phyloP scores from a whole-genome alignment of 805 yeast genomes.

The Millerozyma acaciae region DNA sequence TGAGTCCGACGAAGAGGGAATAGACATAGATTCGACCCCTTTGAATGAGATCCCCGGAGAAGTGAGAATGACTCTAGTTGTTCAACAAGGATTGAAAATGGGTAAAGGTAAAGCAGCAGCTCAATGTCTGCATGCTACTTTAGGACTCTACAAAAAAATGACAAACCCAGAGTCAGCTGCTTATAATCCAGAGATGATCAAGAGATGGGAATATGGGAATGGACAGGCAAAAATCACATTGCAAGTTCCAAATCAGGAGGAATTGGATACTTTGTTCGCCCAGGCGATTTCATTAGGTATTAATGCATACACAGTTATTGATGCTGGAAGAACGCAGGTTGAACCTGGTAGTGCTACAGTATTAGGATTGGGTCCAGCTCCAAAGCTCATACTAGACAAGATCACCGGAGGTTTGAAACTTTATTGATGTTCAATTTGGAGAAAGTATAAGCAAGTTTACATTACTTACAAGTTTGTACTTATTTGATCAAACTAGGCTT shows the following conservation, averaged over 20 bases:
- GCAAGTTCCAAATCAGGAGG: conserved; percentile 65
- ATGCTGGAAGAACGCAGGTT: conserved; percentile 95
- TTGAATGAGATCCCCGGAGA: conserved; percentile 73
- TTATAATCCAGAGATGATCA: conserved; percentile 59
- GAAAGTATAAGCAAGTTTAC: background rate
- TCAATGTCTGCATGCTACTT: conserved; percentile 97
- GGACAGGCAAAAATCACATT: conserved; percentile 96
- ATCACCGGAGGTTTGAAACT: conserved; percentile 77
- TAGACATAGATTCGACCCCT: conserved; percentile 56
- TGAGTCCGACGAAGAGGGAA: conserved; percentile 48
- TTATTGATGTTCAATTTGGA: conserved; percentile 39
- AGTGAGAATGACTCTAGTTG: conserved; percentile 80
- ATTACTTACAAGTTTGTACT: no score
- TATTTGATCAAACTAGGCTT: no score
- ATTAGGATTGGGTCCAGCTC: conserved; percentile 97
- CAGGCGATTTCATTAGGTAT: conserved; percentile 76
- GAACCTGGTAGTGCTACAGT: conserved; percentile 97
- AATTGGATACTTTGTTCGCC: conserved; percentile 72
- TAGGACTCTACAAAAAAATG: conserved; percentile 77
- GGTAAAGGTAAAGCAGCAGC: conserved; percentile 95
- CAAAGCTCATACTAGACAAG: conserved; percentile 71
- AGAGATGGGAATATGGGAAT: conserved; percentile 67
- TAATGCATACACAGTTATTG: conserved; percentile 79
- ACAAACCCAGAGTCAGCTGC: conserved; percentile 47
- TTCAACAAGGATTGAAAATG: conserved; percentile 88